Evolutionary conservation across 805 yeast species (phyloP), one percentile per base, ranked within the genome.

Genomic region (Blastobotrys muscicola): DNA sequence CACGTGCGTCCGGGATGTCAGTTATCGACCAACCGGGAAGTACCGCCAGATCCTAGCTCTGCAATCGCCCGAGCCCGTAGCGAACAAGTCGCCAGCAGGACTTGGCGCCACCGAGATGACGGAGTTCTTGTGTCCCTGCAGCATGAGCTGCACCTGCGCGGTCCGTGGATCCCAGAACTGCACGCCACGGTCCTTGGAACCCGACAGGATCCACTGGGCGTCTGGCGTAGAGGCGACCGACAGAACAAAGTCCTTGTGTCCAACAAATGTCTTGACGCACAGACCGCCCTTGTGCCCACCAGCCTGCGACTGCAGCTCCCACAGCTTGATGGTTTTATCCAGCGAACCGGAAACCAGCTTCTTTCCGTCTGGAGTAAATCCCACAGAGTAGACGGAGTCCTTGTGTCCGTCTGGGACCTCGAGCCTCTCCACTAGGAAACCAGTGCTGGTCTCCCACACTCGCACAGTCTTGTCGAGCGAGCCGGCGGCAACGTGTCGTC

Each of bases 61-160:
- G 66, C 95, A 90, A 67, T 90, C 97, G 62, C 97, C 98, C 65
- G 86, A 76, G 45, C 97, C 97, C 10, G 97, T 89, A 44, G 97
- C 97, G 70, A 90, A 92, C 55, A 85, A 80, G 39, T 94, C 90
- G 49, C 85, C 80, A 49, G 78, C 79, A 53, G 87, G 86, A 16
- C 92, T 80, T 15, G 92, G 95, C 39, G 95, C 86, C 33, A 90
- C 97, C 44, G 90, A 80, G 54, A 90, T 90, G 39, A 92, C 97
- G 8, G 95, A 84, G 69, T 90, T 90, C 62, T 92, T 80, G 65
- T 90, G 97, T 31, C 97, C 97, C 69, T 87, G 97, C 56, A 92
- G 74, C 95, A 89, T 86, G 59, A 90, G 73, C 64, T 86, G 78
- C 43, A 95, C 94, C 64, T 85, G 89, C 50, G 96, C 96, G 10